A percentile compares a stretch with the other conserved stretches of the same genome.
Evolutionary conservation across 441 rosid genomes (phyloP).

Genomic region (Gossypium lobatum): DNA sequence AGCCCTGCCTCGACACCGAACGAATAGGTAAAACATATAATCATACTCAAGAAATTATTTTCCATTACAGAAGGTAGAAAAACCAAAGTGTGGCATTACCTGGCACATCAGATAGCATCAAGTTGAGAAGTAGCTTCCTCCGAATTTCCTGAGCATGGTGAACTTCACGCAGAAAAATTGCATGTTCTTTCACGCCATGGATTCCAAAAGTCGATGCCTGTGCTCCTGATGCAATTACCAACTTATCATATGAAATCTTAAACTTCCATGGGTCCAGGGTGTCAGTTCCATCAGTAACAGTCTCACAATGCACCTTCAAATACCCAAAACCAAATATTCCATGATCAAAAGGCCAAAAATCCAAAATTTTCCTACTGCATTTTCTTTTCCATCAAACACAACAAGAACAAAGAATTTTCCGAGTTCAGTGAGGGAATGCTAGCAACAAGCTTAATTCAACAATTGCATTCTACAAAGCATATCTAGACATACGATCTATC

Average conservation of each 20-base stretch:
- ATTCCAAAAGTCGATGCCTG: constrained; percentile 79
- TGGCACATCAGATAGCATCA: constrained; percentile 81
- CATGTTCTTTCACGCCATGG: constrained; percentile 61
- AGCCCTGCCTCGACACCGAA: constrained; percentile 36
- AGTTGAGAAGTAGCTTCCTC: constrained; percentile 68
- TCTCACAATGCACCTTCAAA: constrained; percentile 69
- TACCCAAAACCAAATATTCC: neutral
- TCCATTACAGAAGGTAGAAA: neutral
- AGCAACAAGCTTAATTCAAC: neutral
- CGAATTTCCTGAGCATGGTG: constrained; percentile 88
- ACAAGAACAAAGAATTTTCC: neutral
- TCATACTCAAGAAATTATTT: neutral
- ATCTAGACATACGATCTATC: neutral
- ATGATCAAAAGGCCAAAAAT: neutral
- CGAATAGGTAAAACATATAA: neutral
- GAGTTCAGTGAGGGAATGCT: neutral
- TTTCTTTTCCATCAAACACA: neutral
- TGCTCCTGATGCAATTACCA: constrained; percentile 72
- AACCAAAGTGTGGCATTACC: constrained; percentile 31
- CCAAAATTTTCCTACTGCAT: neutral
- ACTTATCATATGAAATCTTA: constrained; percentile 64
- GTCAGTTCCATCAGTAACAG: constrained; percentile 47
- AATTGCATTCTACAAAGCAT: neutral
- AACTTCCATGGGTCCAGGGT: constrained; percentile 60
- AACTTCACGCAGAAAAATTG: constrained; percentile 74